phyloP scores from a whole-genome alignment of 2,329 filamentous ascomycete species.

The Cladosporium sp. region DNA sequence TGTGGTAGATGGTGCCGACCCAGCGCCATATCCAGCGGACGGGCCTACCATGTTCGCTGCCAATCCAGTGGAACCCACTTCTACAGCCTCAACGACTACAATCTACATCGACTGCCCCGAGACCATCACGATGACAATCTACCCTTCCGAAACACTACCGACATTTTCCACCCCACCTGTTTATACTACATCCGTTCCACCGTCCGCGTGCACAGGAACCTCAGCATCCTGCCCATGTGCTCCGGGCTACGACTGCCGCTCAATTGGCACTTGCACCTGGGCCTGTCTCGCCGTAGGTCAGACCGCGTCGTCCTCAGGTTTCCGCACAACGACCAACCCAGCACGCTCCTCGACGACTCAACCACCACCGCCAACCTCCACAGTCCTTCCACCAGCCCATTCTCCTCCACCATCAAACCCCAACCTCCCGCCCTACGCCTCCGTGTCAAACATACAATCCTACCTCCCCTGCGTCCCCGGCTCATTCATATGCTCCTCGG shows the following conservation, averaged over 20 bases:
- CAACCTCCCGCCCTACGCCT: constrained; percentile 19
- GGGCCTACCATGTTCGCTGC: background rate
- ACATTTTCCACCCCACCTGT: constrained; percentile 4
- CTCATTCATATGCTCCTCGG: constrained; percentile 37
- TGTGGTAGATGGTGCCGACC: background rate
- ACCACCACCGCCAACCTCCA: constrained; percentile 3
- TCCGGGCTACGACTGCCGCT: constrained; percentile 17
- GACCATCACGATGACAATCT: constrained; percentile 22
- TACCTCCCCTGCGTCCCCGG: constrained; percentile 37
- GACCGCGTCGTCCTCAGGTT: constrained; percentile 11
- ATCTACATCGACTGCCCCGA: constrained; percentile 20
- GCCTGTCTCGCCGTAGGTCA: constrained; percentile 16
- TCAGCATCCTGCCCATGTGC: constrained; percentile 20
- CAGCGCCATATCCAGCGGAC: background rate
- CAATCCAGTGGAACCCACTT: background rate
- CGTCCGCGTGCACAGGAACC: constrained; percentile 19
- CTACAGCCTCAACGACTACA: constrained; percentile 15
- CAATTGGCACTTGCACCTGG: constrained; percentile 20
- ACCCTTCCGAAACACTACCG: constrained; percentile 2
- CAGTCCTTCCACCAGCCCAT: constrained; percentile 11
- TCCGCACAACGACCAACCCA: constrained; percentile 11
- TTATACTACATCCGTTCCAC: constrained; percentile 14
- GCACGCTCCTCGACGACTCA: background rate
- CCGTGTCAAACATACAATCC: constrained; percentile 25
- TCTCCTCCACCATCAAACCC: background rate